Evolutionary conservation across 2,329 filamentous ascomycete genomes (phyloP).

Genomic region (Dothideomycetes sp.): DNA sequence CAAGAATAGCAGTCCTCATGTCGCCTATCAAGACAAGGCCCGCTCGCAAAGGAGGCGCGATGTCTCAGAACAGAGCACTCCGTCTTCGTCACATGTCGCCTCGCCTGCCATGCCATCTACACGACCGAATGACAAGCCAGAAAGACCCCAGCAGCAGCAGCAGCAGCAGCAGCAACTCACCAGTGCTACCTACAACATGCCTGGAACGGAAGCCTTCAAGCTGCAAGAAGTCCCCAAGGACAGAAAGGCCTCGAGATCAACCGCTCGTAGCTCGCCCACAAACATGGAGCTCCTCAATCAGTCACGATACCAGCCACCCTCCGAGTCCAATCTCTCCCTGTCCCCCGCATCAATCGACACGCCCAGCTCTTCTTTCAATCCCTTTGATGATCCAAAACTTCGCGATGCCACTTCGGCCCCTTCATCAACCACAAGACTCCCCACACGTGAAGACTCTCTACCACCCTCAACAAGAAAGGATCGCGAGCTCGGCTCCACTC

Average conservation of each 20-base stretch:
- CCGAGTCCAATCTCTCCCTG: constrained; percentile 6
- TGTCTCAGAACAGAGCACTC: constrained; percentile 16
- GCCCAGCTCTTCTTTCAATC: constrained; percentile 25
- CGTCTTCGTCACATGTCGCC: constrained; percentile 14
- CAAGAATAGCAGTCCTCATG: constrained; percentile 49
- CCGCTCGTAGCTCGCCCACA: constrained; percentile 19
- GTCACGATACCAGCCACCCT: constrained; percentile 1
- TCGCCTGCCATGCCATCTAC: constrained; percentile 16
- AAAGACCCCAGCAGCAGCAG: constrained; percentile 15
- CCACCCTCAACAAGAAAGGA: constrained; percentile 21
- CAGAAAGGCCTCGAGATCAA: constrained; percentile 32
- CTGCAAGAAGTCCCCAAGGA: constrained; percentile 70
- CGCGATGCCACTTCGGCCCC: constrained; percentile 18
- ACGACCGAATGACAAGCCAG: constrained; percentile 37
- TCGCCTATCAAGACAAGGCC: constrained; percentile 79
- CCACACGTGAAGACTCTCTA: constrained; percentile 49
- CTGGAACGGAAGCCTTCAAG: constrained; percentile 46
- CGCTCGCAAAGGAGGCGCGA: constrained; percentile 42
- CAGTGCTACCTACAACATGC: constrained; percentile 16
- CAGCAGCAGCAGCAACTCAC: constrained; percentile 12
- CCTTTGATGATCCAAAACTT: constrained; percentile 26
- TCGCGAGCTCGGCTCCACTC: constrained; percentile 4
- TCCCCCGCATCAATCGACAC: constrained; percentile 28
- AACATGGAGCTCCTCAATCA: constrained; percentile 2
- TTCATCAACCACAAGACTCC: constrained; percentile 27